A percentile compares a stretch with the other conserved stretches of the same genome.
phyloP scores from a whole-genome alignment of 176 grass and related monocot species.

The Thinopyrum elongatum region DNA sequence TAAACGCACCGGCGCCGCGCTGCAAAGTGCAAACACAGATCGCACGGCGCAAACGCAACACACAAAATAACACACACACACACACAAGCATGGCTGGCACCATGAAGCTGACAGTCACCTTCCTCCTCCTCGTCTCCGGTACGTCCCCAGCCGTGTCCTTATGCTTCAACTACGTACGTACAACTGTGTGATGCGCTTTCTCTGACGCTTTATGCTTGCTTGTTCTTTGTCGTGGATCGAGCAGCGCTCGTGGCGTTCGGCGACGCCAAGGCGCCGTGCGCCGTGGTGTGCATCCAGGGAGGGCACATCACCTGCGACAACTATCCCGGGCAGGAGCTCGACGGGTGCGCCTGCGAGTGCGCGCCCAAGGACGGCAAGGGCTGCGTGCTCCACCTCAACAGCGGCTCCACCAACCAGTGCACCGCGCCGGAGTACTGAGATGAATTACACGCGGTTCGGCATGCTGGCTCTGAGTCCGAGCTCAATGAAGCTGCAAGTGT shows the following conservation, averaged over 20 bases:
- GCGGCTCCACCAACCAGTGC: background rate
- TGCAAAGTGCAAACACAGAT: too few species aligned
- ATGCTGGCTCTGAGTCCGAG: background rate
- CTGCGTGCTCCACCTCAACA: slow-evolving; percentile 29
- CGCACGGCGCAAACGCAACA: too few species aligned
- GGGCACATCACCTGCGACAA: slow-evolving; percentile 40
- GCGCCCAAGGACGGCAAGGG: slow-evolving; percentile 10
- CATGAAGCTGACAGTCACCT: background rate
- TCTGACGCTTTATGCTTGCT: too few species aligned
- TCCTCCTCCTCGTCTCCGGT: too few species aligned
- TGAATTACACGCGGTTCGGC: background rate
- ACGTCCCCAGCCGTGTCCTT: too few species aligned
- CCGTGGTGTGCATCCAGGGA: slow-evolving; percentile 10
- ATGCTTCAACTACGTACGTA: too few species aligned
- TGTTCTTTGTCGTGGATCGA: too few species aligned
- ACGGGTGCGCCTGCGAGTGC: slow-evolving; percentile 35
- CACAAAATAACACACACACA: too few species aligned
- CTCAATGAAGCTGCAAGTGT: background rate
- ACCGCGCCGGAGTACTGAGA: background rate
- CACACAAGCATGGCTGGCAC: background rate
- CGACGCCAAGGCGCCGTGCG: background rate
- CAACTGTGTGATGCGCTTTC: too few species aligned
- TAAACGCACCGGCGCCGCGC: background rate
- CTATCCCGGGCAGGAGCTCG: background rate
- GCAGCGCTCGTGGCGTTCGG: background rate